Evolutionary conservation across 2,329 filamentous ascomycete genomes (phyloP), one percentile per base, ranked within the genome.

Genomic region (Dothistroma septosporum): DNA sequence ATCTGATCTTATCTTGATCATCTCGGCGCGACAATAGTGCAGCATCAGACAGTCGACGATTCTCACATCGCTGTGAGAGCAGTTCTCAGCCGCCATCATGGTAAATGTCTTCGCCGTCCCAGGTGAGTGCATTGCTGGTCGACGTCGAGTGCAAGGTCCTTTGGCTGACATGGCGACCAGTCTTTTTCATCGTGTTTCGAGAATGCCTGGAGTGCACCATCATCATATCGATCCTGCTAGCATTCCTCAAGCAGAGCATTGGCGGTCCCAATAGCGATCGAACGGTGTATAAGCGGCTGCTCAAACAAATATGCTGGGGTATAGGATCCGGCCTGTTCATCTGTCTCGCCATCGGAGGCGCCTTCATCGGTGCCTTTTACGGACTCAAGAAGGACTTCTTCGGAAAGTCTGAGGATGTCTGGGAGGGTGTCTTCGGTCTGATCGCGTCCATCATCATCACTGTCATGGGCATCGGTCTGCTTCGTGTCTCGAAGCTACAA

Each of bases 181-280:
- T 96, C 58, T 96, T 96, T 79, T 92, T 96, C 79, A 90, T 96
- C 74, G 87, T 90, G 77, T 94, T 96, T 74, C 87, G 92, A 72
- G 92, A 96, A 78, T 86, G 86, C 47, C 79, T 96, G 53, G 91
- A 96, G 79, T 89, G 88, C 0, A 87, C 84, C 70, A 91, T 96
- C 71, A 90, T 96, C 68, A 86, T 95, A 64, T 93, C 91, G 0
- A 88, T 96, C n/a, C 80, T 96, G 35, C 83, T 96, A 46, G 86
- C 91, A 22, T 95, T 94, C 73, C 78, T 95, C 61, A 94, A 93
- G 75, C 89, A 94, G 74, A 90, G 88, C 2, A 82, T 95, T 41
- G 85, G 85, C 0, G 61, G 64, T 4, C 84, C 87, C 10, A 80
- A 86, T 58, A 76, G 82, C 61, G 87, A 92, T 77, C 76, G 76